These are phyloP conservation scores for Fusarium dimerum DNA, from an alignment of 2,329 filamentous ascomycete species.

Conservation along the genomic window DNA sequence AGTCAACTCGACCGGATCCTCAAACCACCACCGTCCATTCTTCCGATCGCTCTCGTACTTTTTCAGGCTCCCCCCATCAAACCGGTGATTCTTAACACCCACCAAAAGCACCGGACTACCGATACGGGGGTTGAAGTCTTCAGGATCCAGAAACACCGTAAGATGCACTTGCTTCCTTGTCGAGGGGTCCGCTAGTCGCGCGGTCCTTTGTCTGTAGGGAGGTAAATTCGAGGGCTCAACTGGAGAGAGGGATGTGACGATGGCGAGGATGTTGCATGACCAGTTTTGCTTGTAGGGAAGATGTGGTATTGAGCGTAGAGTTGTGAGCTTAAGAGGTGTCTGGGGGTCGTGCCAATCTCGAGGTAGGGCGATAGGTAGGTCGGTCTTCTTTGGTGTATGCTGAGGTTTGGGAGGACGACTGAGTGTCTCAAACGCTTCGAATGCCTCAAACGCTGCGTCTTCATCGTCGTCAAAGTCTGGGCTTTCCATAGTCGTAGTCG, in stretches of 20 bases:
- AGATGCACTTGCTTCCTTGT: conserved; percentile 54
- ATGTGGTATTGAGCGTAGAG: conserved; percentile 49
- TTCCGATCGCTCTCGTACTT: conserved; percentile 45
- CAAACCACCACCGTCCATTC: conserved; percentile 50
- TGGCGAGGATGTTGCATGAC: conserved; percentile 55
- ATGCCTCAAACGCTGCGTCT: conserved; percentile 39
- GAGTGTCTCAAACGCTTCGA: conserved; percentile 36
- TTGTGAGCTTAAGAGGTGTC: conserved; percentile 52
- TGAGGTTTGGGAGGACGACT: conserved; percentile 22
- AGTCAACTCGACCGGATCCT: conserved; percentile 45
- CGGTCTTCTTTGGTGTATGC: conserved; percentile 8
- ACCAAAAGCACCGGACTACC: conserved; percentile 53
- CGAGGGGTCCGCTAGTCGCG: conserved; percentile 52
- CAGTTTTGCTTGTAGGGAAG: conserved; percentile 60
- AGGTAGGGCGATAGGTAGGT: conserved; percentile 38
- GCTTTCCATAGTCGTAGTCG: background rate
- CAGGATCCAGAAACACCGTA: conserved; percentile 56
- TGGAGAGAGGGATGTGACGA: conserved; percentile 48
- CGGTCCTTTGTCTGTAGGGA: conserved; percentile 53
- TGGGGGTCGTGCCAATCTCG: conserved; percentile 44
- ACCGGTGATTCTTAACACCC: conserved; percentile 59
- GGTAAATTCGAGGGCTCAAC: conserved; percentile 51
- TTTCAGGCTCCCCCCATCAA: conserved; percentile 49
- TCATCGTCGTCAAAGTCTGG: conserved; percentile 6
- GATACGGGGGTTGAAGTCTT: conserved; percentile 46